Percentiles rank a stretch among this genome's conserved stretches.
Evolutionary conservation across 2,329 filamentous ascomycete genomes (phyloP).

Genomic region (Penicillium sp.): DNA sequence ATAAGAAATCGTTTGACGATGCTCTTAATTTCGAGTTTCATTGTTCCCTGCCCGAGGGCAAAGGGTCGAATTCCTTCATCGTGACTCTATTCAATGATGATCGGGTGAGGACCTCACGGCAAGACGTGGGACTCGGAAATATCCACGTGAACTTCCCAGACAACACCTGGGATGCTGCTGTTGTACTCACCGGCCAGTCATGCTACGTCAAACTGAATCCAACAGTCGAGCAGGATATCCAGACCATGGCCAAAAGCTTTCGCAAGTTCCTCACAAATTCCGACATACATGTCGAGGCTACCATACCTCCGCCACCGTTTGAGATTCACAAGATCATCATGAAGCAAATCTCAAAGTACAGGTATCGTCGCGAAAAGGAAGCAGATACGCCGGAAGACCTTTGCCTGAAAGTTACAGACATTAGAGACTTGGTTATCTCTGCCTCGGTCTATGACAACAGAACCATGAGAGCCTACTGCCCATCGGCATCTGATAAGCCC

Average conservation of each 20-base stretch:
- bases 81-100: conserved; percentile 39
- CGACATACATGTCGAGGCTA: conserved; percentile 34
- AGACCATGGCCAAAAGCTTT: conserved; percentile 38
- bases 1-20: conserved; percentile 26
- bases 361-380: conserved; percentile 22
- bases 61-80: conserved; percentile 33
- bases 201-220: conserved; percentile 27
- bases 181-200: conserved; percentile 32
- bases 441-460: conserved; percentile 25
- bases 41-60: conserved; percentile 34
- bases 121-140: conserved; percentile 31
- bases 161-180: conserved; percentile 45
- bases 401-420: conserved; percentile 42
- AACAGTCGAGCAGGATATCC: conserved; percentile 34
- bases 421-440: conserved; percentile 40
- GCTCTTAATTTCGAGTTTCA: conserved; percentile 45
- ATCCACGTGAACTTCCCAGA: conserved; percentile 46
- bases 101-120: conserved; percentile 28
- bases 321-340: conserved; percentile 38
- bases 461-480: conserved; percentile 34
- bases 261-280: conserved; percentile 35
- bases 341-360: conserved; percentile 40
- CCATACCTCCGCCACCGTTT: conserved; percentile 28
- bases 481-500: conserved; percentile 33
- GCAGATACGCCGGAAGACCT: conserved; percentile 25